Conservation (phyloP, 306 rosid genomes). For the Trifolium repens region DNA sequence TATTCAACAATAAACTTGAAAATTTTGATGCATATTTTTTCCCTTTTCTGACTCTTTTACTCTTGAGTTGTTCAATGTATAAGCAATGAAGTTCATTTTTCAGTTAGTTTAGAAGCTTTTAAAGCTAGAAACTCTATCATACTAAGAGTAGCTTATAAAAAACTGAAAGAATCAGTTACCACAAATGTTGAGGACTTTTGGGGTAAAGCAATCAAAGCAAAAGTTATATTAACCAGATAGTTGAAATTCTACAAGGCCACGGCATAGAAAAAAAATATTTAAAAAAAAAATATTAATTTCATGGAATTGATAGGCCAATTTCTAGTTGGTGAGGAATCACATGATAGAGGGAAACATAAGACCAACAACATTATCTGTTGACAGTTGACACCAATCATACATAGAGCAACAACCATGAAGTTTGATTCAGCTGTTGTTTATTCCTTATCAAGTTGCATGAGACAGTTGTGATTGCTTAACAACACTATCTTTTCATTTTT, state of each 20-base stretch:
- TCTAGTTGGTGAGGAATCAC: slow-evolving; percentile 30
- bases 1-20: too few relatives aligned
- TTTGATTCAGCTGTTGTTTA: slow-evolving; percentile 39
- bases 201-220: neutral
- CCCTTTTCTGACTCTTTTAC: too few relatives aligned
- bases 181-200: neutral
- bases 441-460: slow-evolving; percentile 36
- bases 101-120: too few relatives aligned
- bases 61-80: too few relatives aligned
- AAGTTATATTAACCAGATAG: neutral
- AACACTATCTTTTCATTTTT: too few relatives aligned
- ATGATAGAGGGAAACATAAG: neutral
- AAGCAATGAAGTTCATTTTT: too few relatives aligned
- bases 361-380: slow-evolving; percentile 25
- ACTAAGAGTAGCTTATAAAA: too few relatives aligned
- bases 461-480: neutral
- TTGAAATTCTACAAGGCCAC: too few relatives aligned
- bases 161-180: too few relatives aligned
- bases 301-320: slow-evolving; percentile 19
- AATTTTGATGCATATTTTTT: too few relatives aligned
- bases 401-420: slow-evolving; percentile 21
- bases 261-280: neutral
- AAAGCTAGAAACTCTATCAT: too few relatives aligned
- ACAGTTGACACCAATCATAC: slow-evolving; percentile 32
- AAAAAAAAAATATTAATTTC: neutral